These are phyloP conservation scores for Potentilla sterilis DNA, from an alignment of 306 rosid genomes.

Conservation along the genomic window DNA sequence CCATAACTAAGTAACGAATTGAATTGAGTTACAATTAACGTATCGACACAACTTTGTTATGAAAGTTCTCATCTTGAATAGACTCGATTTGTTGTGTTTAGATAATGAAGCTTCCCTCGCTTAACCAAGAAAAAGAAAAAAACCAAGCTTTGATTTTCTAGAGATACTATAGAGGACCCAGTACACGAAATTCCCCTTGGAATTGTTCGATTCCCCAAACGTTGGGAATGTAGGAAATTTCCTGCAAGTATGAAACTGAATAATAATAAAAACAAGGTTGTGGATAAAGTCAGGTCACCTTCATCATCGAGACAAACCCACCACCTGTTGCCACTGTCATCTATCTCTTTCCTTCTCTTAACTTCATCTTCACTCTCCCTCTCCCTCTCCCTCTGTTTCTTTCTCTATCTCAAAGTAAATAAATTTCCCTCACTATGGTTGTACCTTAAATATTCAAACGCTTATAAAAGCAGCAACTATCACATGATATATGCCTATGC, in stretches of 20 bases:
- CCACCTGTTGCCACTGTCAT: slow-evolving; percentile 16
- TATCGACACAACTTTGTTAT: too few relatives aligned
- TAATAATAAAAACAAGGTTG: background rate
- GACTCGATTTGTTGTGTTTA: background rate
- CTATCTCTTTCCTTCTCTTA: background rate
- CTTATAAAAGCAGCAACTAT: slow-evolving; percentile 40
- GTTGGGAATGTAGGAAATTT: slow-evolving; percentile 1
- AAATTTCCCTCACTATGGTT: slow-evolving; percentile 33
- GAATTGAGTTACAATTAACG: too few relatives aligned
- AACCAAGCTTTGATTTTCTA: background rate
- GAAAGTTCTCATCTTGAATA: too few relatives aligned
- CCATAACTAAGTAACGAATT: too few relatives aligned
- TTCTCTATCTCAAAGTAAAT: background rate
- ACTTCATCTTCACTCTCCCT: slow-evolving; percentile 24
- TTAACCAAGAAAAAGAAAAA: background rate
- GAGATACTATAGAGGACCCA: background rate
- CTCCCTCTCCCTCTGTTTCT: background rate
- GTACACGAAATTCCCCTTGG: background rate
- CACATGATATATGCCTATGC: slow-evolving; percentile 6
- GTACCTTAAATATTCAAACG: slow-evolving; percentile 14
- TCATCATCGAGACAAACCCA: background rate
- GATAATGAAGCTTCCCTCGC: background rate
- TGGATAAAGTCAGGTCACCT: slow-evolving; percentile 1
- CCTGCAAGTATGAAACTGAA: background rate
- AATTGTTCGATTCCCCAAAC: background rate